phyloP scores from a whole-genome alignment of 2,329 filamentous ascomycete genomes.

The Parafenestella ontariensis region DNA sequence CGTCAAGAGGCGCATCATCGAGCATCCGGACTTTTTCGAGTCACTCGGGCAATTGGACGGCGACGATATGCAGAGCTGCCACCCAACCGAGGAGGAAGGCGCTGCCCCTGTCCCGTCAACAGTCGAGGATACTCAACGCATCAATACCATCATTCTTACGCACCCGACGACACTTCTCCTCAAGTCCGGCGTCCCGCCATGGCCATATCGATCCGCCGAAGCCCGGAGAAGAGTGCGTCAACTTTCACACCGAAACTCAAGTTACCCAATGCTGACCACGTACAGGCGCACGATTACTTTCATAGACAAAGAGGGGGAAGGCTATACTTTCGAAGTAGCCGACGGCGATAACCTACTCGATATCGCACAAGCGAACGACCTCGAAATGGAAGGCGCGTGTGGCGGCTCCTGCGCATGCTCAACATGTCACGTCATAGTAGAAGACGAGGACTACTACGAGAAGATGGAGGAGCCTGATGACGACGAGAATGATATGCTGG shows the following conservation, averaged over 20 bases:
- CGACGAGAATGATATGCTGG: conserved; percentile 63
- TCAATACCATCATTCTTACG: conserved; percentile 4
- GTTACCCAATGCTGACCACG: not conserved
- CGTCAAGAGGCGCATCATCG: conserved; percentile 17
- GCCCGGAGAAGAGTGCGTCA: conserved; percentile 84
- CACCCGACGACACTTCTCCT: conserved; percentile 66
- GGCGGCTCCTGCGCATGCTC: conserved; percentile 93
- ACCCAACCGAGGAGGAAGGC: not conserved
- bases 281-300: conserved; percentile 85
- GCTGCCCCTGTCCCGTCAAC: not conserved
- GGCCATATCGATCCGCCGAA: conserved; percentile 85
- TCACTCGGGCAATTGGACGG: conserved; percentile 22
- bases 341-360: conserved; percentile 93
- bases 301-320: conserved; percentile 84
- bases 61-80: not conserved
- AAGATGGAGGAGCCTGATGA: conserved; percentile 66
- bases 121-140: conserved; percentile 1
- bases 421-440: conserved; percentile 89
- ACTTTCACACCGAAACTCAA: conserved; percentile 1
- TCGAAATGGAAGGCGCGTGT: conserved; percentile 99
- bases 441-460: conserved; percentile 75
- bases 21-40: conserved; percentile 21
- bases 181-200: conserved; percentile 67
- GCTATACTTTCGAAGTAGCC: conserved; percentile 78
- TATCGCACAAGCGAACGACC: conserved; percentile 90